These are phyloP conservation scores for Fusarium pseudoanthophilum DNA, from an alignment of 2,329 filamentous ascomycete species.

Conservation along the genomic window DNA sequence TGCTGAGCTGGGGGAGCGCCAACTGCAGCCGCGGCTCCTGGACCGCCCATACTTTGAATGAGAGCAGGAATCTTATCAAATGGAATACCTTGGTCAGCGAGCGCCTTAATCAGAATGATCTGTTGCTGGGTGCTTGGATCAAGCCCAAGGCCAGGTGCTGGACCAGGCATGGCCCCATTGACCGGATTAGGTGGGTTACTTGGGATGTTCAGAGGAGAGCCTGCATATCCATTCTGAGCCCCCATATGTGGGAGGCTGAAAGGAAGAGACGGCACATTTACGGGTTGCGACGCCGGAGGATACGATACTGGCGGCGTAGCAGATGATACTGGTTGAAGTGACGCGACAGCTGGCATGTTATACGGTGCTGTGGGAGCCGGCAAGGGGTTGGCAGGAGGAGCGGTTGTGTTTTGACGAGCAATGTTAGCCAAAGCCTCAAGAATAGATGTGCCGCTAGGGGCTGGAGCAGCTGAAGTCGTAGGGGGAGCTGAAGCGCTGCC, in stretches of 20 bases:
- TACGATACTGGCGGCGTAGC: constrained; percentile 49
- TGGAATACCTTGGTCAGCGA: constrained; percentile 79
- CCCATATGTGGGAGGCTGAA: constrained; percentile 52
- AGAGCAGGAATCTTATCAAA: constrained; percentile 78
- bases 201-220: constrained; percentile 42
- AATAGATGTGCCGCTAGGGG: constrained; percentile 68
- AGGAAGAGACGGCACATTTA: constrained; percentile 66
- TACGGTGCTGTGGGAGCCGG: constrained; percentile 58
- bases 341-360: constrained; percentile 48
- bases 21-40: constrained; percentile 47
- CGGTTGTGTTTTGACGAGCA: constrained; percentile 75
- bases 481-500: constrained; percentile 34
- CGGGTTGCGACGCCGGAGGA: constrained; percentile 63
- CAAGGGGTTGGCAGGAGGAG: constrained; percentile 55
- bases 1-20: constrained; percentile 44
- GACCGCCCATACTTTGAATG: constrained; percentile 63
- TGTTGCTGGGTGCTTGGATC: constrained; percentile 74
- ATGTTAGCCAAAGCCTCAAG: constrained; percentile 84
- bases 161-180: constrained; percentile 50
- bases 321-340: constrained; percentile 49
- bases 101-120: constrained; percentile 77
- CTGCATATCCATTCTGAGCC: constrained; percentile 49
- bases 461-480: constrained; percentile 44
- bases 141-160: constrained; percentile 50
- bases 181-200: constrained; percentile 47